These are phyloP conservation scores for Ceratocystis smalleyi DNA, from an alignment of 2,329 filamentous ascomycete genomes.

Conservation along the genomic window DNA sequence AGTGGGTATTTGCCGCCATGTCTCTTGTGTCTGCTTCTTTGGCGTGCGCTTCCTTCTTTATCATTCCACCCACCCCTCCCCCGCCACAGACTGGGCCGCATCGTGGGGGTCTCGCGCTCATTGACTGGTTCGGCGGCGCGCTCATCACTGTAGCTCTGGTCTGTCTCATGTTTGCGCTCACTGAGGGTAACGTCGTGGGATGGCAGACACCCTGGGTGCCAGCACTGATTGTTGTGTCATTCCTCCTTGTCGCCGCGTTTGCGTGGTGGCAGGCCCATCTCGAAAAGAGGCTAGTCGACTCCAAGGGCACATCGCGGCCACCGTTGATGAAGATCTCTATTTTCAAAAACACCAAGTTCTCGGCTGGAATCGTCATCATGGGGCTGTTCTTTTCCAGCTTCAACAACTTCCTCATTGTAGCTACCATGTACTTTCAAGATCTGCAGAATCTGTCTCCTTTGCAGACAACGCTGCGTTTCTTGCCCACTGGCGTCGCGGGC, in stretches of 20 bases:
- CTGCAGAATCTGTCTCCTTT: slow-evolving; percentile 45
- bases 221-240: slow-evolving; percentile 40
- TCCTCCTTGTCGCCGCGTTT: slow-evolving; percentile 41
- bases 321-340: slow-evolving; percentile 44
- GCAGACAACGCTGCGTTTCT: slow-evolving; percentile 53
- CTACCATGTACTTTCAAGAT: slow-evolving; percentile 56
- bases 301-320: slow-evolving; percentile 19
- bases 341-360: slow-evolving; percentile 44
- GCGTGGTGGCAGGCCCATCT: slow-evolving; percentile 46
- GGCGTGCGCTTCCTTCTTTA: slow-evolving; percentile 39
- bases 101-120: slow-evolving; percentile 8
- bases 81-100: neutral
- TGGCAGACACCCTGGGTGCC: slow-evolving; percentile 50
- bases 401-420: slow-evolving; percentile 51
- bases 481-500: slow-evolving; percentile 48
- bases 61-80: slow-evolving; percentile 40
- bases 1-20: slow-evolving; percentile 51
- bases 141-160: slow-evolving; percentile 48
- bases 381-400: slow-evolving; percentile 50
- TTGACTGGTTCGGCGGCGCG: slow-evolving; percentile 50
- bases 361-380: slow-evolving; percentile 49
- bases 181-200: slow-evolving; percentile 53
- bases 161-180: slow-evolving; percentile 49
- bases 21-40: slow-evolving; percentile 44
- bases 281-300: slow-evolving; percentile 29